Percentiles rank a stretch among this genome's conserved stretches.
These are phyloP conservation scores for Penium margaritaceum DNA, from an alignment of 139 green algal species.

Conservation along the genomic window DNA sequence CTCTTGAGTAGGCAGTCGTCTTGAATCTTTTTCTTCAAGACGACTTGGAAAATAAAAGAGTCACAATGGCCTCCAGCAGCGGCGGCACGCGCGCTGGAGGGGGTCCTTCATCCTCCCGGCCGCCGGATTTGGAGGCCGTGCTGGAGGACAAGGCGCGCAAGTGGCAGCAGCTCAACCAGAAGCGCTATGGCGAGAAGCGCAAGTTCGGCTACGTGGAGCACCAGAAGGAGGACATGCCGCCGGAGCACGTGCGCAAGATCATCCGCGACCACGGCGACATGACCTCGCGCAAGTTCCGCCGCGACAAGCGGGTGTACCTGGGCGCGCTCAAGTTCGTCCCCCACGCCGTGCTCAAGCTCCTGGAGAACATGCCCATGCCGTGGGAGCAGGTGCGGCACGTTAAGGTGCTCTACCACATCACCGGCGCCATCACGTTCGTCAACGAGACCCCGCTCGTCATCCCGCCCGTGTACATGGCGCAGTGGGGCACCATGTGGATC, in stretches of 20 bases:
- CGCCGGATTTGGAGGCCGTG: constrained; percentile 18
- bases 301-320: constrained; percentile 98
- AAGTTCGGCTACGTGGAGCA: constrained; percentile 82
- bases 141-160: constrained; percentile 77
- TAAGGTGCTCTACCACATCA: constrained; percentile 96
- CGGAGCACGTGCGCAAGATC: constrained; percentile 96
- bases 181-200: constrained; percentile 84
- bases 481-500: constrained; percentile 99
- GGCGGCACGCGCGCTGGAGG: too few relatives aligned
- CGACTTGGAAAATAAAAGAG: too few relatives aligned
- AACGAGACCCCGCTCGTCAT: constrained; percentile 95
- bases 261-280: constrained; percentile 97
- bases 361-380: constrained; percentile 99
- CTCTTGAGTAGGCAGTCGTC: too few relatives aligned
- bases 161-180: constrained; percentile 83
- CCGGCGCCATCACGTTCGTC: constrained; percentile 97
- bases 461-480: constrained; percentile 90
- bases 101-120: too few relatives aligned
- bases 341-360: constrained; percentile 97
- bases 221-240: constrained; percentile 95
- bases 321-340: constrained; percentile 98
- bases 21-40: too few relatives aligned
- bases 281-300: constrained; percentile 87
- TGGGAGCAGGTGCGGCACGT: constrained; percentile 97
- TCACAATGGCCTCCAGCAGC: too few relatives aligned